Evolutionary conservation across 2,329 filamentous ascomycete species (phyloP).

Genomic region (Pseudohalonectria lignicola): DNA sequence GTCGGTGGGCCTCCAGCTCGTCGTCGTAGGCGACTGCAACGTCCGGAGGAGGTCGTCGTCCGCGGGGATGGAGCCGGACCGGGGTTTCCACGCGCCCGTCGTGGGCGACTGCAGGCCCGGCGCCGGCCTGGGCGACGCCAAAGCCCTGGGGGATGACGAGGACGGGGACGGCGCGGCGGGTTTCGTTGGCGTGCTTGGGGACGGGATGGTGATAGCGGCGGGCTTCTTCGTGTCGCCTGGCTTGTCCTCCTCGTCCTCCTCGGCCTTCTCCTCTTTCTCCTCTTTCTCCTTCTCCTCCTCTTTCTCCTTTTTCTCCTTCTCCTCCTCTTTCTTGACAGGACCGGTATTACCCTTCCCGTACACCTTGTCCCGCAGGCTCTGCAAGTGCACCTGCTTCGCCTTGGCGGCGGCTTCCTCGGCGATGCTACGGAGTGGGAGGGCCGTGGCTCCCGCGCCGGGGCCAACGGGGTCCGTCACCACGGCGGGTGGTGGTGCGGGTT

Average conservation of each 20-base stretch:
- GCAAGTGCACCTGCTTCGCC: conserved; percentile 48
- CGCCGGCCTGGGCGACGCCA: not conserved
- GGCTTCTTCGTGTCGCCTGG: conserved; percentile 5
- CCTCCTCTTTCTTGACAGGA: conserved; percentile 3
- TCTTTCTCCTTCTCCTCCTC: conserved; percentile 7
- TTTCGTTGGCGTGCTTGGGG: too few relatives aligned
- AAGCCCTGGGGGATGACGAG: too few relatives aligned
- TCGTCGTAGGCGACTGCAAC: conserved; percentile 27
- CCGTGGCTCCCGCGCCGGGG: conserved; percentile 10
- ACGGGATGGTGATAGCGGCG: conserved; percentile 3
- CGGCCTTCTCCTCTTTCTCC: conserved; percentile 5
- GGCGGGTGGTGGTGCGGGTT: conserved; percentile 12
- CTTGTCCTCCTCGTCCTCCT: conserved; percentile 5
- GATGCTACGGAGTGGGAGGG: conserved; percentile 39
- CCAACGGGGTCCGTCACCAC: conserved; percentile 9
- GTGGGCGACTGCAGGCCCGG: conserved; percentile 32
- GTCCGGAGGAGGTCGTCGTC: conserved; percentile 14
- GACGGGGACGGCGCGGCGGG: too few relatives aligned
- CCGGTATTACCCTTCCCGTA: conserved; percentile 28
- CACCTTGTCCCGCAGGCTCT: conserved; percentile 42
- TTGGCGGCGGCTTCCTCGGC: conserved; percentile 56
- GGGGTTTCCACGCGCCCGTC: conserved; percentile 26
- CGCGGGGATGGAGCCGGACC: not conserved
- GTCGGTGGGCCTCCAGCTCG: conserved; percentile 26
- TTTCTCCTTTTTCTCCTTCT: conserved; percentile 5